Conservation (phyloP, 192 early-diverging fungal genomes). For the Backusella sp. region DNA sequence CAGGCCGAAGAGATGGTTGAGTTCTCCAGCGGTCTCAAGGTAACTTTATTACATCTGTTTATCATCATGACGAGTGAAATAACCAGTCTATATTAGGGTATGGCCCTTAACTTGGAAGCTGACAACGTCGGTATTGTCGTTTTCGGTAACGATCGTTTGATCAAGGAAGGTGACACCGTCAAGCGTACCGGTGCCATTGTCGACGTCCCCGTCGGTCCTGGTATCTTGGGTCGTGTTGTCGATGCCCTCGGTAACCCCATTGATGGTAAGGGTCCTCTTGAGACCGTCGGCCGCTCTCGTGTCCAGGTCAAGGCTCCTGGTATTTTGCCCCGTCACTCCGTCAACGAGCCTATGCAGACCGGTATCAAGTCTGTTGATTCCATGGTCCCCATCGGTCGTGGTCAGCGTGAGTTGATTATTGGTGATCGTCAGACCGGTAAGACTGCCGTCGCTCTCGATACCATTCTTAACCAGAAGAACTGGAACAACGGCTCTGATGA, state of each 20-base stretch:
- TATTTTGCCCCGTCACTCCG: constrained; percentile 98
- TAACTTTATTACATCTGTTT: constrained; percentile 22
- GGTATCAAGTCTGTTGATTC: constrained; percentile 99
- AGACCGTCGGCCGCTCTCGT: constrained; percentile 82
- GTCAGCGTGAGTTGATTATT: constrained; percentile 99
- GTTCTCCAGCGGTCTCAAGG: constrained; percentile 98
- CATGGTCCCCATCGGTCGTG: constrained; percentile 99
- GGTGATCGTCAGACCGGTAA: constrained; percentile 99
- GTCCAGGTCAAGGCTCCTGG: constrained; percentile 99
- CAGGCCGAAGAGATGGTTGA: constrained; percentile 99
- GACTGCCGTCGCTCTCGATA: constrained; percentile 97
- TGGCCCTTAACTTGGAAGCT: constrained; percentile 99
- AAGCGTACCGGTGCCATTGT: constrained; percentile 99
- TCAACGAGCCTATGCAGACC: constrained; percentile 99
- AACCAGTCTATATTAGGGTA: constrained; percentile 64
- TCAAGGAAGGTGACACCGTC: constrained; percentile 99
- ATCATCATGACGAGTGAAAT: neutral
- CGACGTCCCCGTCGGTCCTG: constrained; percentile 95
- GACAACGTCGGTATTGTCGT: constrained; percentile 99
- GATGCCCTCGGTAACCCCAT: constrained; percentile 99
- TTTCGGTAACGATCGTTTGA: constrained; percentile 99
- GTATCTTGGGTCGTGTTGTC: constrained; percentile 92
- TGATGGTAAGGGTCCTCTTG: constrained; percentile 97
- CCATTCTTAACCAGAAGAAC: too few species aligned
- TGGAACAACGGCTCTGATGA: too few species aligned